Evolutionary conservation across 208 protist species (phyloP).

Genomic region (Crithidia expoeki): DNA sequence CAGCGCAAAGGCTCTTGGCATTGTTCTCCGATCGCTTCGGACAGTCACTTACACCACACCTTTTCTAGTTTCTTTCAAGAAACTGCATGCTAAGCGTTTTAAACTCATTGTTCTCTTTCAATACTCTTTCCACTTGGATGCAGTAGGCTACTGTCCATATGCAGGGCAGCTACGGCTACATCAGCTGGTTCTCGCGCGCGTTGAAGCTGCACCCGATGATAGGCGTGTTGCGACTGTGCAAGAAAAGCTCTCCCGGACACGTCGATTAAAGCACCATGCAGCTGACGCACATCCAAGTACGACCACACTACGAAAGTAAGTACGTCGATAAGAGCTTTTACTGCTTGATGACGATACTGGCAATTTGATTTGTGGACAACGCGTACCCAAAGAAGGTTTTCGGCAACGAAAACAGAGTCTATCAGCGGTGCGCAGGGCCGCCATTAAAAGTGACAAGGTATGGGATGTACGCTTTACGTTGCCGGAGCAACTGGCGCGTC

Average conservation of each 20-base stretch:
- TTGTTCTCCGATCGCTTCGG: too few relatives aligned
- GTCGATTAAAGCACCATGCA: slow-evolving; percentile 6
- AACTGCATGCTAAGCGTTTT: too few relatives aligned
- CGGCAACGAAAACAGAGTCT: not conserved
- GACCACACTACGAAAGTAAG: slow-evolving; percentile 1
- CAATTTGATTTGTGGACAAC: not conserved
- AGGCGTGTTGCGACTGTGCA: slow-evolving; percentile 3
- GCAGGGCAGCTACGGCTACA: not conserved
- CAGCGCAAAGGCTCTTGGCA: too few relatives aligned
- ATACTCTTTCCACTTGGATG: too few relatives aligned
- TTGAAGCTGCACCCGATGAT: not conserved
- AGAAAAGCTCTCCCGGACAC: not conserved
- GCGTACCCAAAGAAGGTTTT: not conserved
- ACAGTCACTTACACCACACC: too few relatives aligned
- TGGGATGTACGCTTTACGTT: slow-evolving; percentile 11
- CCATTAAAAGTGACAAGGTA: not conserved
- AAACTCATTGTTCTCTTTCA: too few relatives aligned
- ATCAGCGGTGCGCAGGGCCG: not conserved
- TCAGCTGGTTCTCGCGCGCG: slow-evolving; percentile 7
- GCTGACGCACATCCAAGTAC: not conserved
- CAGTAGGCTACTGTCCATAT: slow-evolving; percentile 3
- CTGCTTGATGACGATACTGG: not conserved
- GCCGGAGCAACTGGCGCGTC: slow-evolving; percentile 3
- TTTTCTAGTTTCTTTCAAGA: too few relatives aligned
- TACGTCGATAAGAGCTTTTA: slow-evolving; percentile 4